phyloP scores from a whole-genome alignment of 257 asterid genomes.

The Solanum ossicruentum region DNA sequence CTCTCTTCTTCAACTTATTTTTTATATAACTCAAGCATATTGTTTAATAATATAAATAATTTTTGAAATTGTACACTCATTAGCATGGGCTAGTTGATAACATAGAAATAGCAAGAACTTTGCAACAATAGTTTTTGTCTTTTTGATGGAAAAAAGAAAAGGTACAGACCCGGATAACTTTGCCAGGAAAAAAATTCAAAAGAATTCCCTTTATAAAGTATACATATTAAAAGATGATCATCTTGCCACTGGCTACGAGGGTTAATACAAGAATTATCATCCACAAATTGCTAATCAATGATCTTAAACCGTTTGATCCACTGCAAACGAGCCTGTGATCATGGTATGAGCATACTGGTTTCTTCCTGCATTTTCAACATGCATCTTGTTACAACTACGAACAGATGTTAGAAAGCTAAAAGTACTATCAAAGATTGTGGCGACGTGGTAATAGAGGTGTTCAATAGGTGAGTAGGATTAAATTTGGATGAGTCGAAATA shows the following conservation, averaged over 20 bases:
- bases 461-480: accelerated
- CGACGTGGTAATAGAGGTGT: not conserved
- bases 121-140: not conserved
- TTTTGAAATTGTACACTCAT: not conserved
- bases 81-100: not conserved
- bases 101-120: not conserved
- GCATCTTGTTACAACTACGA: not conserved
- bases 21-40: not conserved
- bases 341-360: conserved; percentile 58
- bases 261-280: conserved; percentile 16
- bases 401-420: not conserved
- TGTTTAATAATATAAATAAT: not conserved
- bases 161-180: not conserved
- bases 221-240: not conserved
- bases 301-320: conserved; percentile 19
- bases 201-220: not conserved
- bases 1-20: not conserved
- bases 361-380: conserved; percentile 30
- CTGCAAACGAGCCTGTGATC: conserved; percentile 39
- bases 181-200: not conserved
- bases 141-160: not conserved
- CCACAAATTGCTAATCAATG: conserved; percentile 17
- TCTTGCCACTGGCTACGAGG: not conserved
- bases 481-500: too few relatives aligned
- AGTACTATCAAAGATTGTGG: not conserved